These are phyloP conservation scores for Pichia kluyveri DNA, from an alignment of 805 yeast species.

Conservation along the genomic window DNA sequence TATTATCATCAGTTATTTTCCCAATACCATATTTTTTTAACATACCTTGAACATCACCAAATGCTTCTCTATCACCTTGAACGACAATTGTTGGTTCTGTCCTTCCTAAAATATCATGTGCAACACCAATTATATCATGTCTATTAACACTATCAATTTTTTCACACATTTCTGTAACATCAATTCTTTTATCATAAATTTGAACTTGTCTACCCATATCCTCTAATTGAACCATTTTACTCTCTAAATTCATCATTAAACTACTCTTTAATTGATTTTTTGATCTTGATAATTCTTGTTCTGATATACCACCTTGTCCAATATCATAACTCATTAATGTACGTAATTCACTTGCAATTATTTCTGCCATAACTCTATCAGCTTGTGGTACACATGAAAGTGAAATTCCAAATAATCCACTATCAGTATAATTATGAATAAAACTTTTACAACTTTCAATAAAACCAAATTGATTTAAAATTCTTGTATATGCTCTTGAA, in stretches of 20 bases:
- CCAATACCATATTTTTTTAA: slow-evolving; percentile 72
- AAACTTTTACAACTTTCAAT: slow-evolving; percentile 83
- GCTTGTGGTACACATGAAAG: slow-evolving; percentile 81
- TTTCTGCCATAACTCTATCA: slow-evolving; percentile 73
- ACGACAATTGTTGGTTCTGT: slow-evolving; percentile 75
- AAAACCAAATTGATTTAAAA: slow-evolving; percentile 83
- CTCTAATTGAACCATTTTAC: slow-evolving; percentile 88
- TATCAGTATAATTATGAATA: slow-evolving; percentile 83
- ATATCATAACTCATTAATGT: slow-evolving; percentile 30
- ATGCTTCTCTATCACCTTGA: slow-evolving; percentile 78
- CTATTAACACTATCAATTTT: slow-evolving; percentile 63
- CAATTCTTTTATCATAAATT: slow-evolving; percentile 65
- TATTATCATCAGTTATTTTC: slow-evolving; percentile 1
- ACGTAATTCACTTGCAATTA: slow-evolving; percentile 58
- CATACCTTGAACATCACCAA: slow-evolving; percentile 73
- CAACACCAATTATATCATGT: slow-evolving; percentile 63
- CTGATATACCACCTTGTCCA: slow-evolving; percentile 54
- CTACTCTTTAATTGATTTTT: slow-evolving; percentile 87
- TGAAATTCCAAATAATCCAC: slow-evolving; percentile 86
- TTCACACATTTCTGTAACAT: slow-evolving; percentile 71
- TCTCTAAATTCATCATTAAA: slow-evolving; percentile 84
- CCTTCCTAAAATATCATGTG: slow-evolving; percentile 67
- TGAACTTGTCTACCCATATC: slow-evolving; percentile 94
- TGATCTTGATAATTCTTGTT: slow-evolving; percentile 75
- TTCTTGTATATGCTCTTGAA: slow-evolving; percentile 84